Base-by-base conservation (phyloP, 805 yeast genomes). In the Komagataella populi region DNA sequence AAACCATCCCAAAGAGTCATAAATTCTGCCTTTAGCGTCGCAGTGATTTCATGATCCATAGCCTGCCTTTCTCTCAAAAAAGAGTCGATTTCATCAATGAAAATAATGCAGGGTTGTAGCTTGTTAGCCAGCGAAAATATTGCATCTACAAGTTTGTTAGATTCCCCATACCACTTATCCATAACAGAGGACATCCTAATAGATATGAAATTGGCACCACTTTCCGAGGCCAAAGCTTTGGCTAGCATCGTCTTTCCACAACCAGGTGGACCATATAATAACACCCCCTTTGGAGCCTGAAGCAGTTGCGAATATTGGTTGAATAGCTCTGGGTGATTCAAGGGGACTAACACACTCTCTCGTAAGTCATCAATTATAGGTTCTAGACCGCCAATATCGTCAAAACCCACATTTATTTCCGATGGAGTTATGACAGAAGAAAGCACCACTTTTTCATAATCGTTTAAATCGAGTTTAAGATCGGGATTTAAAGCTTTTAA, bases 231-330 rank as follows among this genome's bases (percentile, higher is more conserved):
- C 49, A 93, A 99, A 0, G 99, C 99, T 69, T 93, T 93, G 48
- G 91, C 99, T 64, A 93, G 77, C 98, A 93, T 90, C 20, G 99
- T 93, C 68, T 93, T 93, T 62, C 99, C 99, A 1, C 99, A 93
- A 66, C 99, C 99, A 48, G 99, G 99, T 8, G 99, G 98, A n/a
- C 99, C 99, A 68, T 93, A 93, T 55, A 93, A 73, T 59, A 93
- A 70, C 36, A 93, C 99, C 60, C 99, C 99, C 59, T 98, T 82
- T 56, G 99, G 99, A 16, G 99, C 99, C 62, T 93, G 98, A 57
- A 93, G 99, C 8, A 90, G 96, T 53, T 82, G 80, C 56, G 80
- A 81, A 62, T 86, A 93, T 17, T 91, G 69, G 14, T 75, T 70
- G 50, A 91, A 71, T 50, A 89, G 66, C 55, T 91, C 97, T 1